Evolutionary conservation across 257 asterid species (phyloP).

Genomic region (Fraxinus excelsior): DNA sequence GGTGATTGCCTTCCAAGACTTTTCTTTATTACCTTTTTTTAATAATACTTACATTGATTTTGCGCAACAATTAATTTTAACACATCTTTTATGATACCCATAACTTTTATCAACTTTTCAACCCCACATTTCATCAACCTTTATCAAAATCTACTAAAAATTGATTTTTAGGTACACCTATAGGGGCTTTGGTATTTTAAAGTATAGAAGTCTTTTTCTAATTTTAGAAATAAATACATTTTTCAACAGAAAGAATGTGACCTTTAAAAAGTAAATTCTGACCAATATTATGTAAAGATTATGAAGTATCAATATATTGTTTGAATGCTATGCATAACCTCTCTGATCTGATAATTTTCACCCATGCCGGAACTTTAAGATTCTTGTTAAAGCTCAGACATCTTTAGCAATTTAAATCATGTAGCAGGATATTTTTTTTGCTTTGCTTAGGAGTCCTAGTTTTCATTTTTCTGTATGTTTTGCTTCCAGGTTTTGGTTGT

Average conservation of each 20-base stretch:
- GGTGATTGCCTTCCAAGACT: conserved; percentile 38
- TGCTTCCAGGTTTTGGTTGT: conserved; percentile 83
- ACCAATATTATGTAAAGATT: background rate
- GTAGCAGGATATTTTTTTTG: background rate
- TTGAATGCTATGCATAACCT: background rate
- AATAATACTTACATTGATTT: background rate
- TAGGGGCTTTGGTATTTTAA: background rate
- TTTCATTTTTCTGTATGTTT: conserved; percentile 1
- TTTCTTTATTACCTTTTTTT: background rate
- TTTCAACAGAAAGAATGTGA: background rate
- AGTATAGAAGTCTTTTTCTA: background rate
- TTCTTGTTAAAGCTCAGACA: background rate
- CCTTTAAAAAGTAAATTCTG: background rate
- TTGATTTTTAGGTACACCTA: too few relatives aligned
- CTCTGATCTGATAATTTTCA: background rate
- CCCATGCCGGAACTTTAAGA: background rate
- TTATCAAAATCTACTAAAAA: too few relatives aligned
- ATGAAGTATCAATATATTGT: background rate
- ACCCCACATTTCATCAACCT: too few relatives aligned
- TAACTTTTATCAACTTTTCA: too few relatives aligned
- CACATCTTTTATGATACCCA: too few relatives aligned
- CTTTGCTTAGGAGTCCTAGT: background rate
- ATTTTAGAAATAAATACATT: background rate
- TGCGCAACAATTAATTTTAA: too few relatives aligned
- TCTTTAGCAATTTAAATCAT: background rate